These are phyloP conservation scores for Alternaria triticimaculans DNA, from an alignment of 2,329 filamentous ascomycete genomes.

Conservation along the genomic window DNA sequence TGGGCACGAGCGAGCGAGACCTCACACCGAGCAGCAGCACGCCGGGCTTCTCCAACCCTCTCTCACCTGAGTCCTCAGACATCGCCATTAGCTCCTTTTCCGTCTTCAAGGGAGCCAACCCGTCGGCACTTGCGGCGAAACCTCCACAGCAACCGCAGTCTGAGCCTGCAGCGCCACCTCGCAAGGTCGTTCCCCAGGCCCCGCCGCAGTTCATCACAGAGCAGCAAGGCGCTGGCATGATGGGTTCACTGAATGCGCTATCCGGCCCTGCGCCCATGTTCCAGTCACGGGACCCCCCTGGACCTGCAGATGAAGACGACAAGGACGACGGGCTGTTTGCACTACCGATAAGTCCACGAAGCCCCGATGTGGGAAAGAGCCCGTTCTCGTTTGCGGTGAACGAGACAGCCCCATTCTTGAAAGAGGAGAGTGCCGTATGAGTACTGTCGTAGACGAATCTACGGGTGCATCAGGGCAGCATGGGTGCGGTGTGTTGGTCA, in stretches of 20 bases:
- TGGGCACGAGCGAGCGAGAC: constrained; percentile 75
- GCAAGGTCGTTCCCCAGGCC: constrained; percentile 42
- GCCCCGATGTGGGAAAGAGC: constrained; percentile 83
- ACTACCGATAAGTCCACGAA: constrained; percentile 82
- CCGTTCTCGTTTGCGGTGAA: constrained; percentile 69
- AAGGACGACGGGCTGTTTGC: constrained; percentile 86
- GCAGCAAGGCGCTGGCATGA: constrained; percentile 49
- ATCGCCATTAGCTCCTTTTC: constrained; percentile 67
- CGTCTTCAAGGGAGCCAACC: constrained; percentile 60
- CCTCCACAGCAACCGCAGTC: constrained; percentile 47
- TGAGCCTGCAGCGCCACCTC: constrained; percentile 31
- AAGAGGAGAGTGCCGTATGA: constrained; percentile 40
- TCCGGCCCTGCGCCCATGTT: constrained; percentile 41
- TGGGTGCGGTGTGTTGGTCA: neutral
- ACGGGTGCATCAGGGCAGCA: neutral
- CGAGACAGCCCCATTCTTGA: constrained; percentile 43
- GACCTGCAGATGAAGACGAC: constrained; percentile 54
- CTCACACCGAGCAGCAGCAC: constrained; percentile 56
- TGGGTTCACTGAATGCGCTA: constrained; percentile 56
- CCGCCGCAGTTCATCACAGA: constrained; percentile 49
- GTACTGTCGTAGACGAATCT: neutral
- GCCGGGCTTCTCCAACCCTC: constrained; percentile 51
- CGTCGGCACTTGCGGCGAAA: constrained; percentile 51
- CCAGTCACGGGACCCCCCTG: constrained; percentile 38
- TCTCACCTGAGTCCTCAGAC: constrained; percentile 69